phyloP scores from a whole-genome alignment of 1,284 basidiomycete species.

The Puccinia triticina region DNA sequence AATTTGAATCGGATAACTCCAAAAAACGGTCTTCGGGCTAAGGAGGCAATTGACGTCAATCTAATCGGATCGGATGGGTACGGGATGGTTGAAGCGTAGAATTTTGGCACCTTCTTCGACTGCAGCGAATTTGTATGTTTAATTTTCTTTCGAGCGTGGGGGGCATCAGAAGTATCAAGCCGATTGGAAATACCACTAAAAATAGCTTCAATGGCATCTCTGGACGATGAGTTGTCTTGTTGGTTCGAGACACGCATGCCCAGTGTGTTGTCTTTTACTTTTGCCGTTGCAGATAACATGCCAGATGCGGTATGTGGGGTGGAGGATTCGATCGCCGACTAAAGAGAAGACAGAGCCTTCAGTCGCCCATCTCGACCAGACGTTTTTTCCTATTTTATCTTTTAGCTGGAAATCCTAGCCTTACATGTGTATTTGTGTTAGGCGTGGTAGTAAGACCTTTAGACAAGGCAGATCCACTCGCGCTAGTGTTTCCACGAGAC shows the following conservation, averaged over 20 bases:
- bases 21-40: neutral
- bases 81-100: neutral
- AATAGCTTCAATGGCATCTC: neutral
- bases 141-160: neutral
- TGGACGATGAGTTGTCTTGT: neutral
- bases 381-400: neutral
- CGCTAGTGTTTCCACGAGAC: neutral
- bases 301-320: neutral
- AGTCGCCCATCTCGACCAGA: neutral
- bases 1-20: conserved; percentile 8
- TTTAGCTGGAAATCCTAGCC: neutral
- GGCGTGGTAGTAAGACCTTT: neutral
- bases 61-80: neutral
- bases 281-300: neutral
- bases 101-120: neutral
- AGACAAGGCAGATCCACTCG: neutral
- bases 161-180: neutral
- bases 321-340: neutral
- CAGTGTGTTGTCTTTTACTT: neutral
- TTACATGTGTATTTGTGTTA: neutral
- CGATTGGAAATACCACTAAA: neutral
- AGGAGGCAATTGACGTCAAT: neutral
- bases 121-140: neutral
- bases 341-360: neutral
- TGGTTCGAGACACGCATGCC: neutral